These are phyloP conservation scores for Chaetomium tenue DNA, from an alignment of 495 filamentous ascomycete genomes.

Conservation along the genomic window DNA sequence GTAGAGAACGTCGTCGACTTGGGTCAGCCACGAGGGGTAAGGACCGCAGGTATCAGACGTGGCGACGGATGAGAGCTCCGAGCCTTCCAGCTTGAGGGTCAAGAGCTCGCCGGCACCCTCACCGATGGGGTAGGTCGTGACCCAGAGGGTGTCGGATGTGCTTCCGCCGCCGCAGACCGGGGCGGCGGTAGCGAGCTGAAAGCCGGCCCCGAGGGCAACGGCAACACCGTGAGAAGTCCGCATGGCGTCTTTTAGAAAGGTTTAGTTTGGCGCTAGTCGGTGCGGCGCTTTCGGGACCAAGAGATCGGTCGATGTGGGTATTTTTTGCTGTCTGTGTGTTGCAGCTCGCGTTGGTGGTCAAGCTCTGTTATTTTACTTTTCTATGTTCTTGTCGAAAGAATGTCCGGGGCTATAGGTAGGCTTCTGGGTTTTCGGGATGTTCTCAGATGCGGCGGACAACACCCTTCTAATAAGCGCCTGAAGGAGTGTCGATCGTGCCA, in stretches of 20 bases:
- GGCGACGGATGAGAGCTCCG: conserved; percentile 37
- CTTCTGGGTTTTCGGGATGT: neutral
- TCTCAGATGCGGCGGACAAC: neutral
- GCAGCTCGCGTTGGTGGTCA: neutral
- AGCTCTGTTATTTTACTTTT: neutral
- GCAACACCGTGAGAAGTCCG: conserved; percentile 11
- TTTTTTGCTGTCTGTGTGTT: neutral
- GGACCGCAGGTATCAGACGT: conserved; percentile 51
- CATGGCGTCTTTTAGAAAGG: conserved; percentile 8
- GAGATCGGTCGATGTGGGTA: neutral
- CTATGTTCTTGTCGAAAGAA: neutral
- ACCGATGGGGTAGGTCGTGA: conserved; percentile 17
- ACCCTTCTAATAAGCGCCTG: conserved; percentile 1
- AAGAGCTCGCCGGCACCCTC: conserved; percentile 40
- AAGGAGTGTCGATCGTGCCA: conserved; percentile 3
- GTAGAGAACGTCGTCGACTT: conserved; percentile 54
- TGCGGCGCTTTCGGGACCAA: neutral
- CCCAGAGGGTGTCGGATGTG: conserved; percentile 13
- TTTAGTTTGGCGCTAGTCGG: conserved; percentile 1
- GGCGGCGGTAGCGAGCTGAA: conserved; percentile 15
- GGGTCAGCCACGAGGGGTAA: conserved; percentile 59
- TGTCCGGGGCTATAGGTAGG: neutral
- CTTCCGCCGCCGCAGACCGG: conserved; percentile 8
- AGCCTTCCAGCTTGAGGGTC: conserved; percentile 47
- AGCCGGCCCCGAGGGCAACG: conserved; percentile 17